Percentiles rank a stretch among this genome's conserved stretches.
Conservation (phyloP, 768 basidiomycete species). For the Holtermannia corniformis region DNA sequence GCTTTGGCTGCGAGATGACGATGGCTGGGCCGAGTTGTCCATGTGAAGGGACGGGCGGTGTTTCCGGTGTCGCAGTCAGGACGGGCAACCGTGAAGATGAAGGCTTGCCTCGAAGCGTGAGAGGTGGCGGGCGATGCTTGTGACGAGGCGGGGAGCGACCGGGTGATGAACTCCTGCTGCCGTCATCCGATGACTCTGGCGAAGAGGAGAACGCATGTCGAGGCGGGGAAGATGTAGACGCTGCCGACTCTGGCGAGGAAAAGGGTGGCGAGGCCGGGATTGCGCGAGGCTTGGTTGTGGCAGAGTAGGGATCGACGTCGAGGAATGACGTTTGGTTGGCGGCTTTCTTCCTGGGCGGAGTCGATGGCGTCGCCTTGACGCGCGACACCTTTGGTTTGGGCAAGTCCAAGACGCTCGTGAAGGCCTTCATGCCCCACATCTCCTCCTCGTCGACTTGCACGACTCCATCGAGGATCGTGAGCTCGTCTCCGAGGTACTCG, state of each 20-base stretch:
- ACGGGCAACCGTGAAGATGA: slow-evolving; percentile 10
- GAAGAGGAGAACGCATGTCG: not conserved
- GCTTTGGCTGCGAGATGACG: not conserved
- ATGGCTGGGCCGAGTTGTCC: not conserved
- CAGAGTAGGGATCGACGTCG: slow-evolving; percentile 1
- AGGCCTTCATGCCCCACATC: slow-evolving; percentile 24
- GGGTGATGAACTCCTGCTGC: not conserved
- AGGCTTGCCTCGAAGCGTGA: slow-evolving; percentile 15
- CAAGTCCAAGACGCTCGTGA: slow-evolving; percentile 20
- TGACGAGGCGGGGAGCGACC: not conserved
- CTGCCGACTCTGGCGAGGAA: not conserved
- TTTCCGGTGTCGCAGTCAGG: slow-evolving; percentile 1
- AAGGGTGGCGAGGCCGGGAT: not conserved
- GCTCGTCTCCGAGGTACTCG: not conserved
- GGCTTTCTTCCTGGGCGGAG: not conserved
- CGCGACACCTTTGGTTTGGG: slow-evolving; percentile 7
- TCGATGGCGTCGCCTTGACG: not conserved
- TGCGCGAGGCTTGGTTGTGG: slow-evolving; percentile 1
- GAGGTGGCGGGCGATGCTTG: slow-evolving; percentile 19
- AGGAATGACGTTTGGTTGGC: not conserved
- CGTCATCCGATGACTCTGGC: not conserved
- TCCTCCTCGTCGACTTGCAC: slow-evolving; percentile 3
- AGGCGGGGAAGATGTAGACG: not conserved
- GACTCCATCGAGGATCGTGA: not conserved
- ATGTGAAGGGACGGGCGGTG: not conserved